Percentiles rank a stretch among this genome's conserved stretches.
These are phyloP conservation scores for Panaeolus papilionaceus DNA, from an alignment of 768 basidiomycete species.

Conservation along the genomic window DNA sequence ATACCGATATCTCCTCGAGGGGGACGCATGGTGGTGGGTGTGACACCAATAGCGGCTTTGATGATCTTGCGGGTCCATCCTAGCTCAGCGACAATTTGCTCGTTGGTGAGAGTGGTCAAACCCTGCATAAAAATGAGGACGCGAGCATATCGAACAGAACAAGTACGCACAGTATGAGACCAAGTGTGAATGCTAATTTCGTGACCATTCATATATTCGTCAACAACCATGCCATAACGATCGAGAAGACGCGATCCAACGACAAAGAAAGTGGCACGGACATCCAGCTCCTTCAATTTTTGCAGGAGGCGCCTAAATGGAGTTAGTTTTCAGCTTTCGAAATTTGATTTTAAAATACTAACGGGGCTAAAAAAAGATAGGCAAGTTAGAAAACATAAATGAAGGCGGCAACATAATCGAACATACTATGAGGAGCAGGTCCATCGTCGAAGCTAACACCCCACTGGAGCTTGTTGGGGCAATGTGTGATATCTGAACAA, in stretches of 20 bases:
- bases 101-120: slow-evolving; percentile 74
- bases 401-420: neutral
- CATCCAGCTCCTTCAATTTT: slow-evolving; percentile 65
- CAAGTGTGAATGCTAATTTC: slow-evolving; percentile 90
- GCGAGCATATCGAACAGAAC: neutral
- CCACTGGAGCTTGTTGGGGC: slow-evolving; percentile 75
- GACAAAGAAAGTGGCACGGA: slow-evolving; percentile 90
- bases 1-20: slow-evolving; percentile 82
- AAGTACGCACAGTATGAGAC: slow-evolving; percentile 70
- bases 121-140: slow-evolving; percentile 39
- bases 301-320: slow-evolving; percentile 64
- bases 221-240: slow-evolving; percentile 72
- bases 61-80: slow-evolving; percentile 92
- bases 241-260: slow-evolving; percentile 86
- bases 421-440: slow-evolving; percentile 81
- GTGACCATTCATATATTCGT: slow-evolving; percentile 81
- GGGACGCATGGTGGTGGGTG: slow-evolving; percentile 79
- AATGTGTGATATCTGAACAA: slow-evolving; percentile 62
- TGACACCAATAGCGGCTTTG: slow-evolving; percentile 75
- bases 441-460: slow-evolving; percentile 90
- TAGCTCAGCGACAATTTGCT: slow-evolving; percentile 89
- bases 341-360: slow-evolving; percentile 27
- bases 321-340: slow-evolving; percentile 16
- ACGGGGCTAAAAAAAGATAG: slow-evolving; percentile 51
- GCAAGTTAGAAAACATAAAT: slow-evolving; percentile 10